Evolutionary conservation across 1,284 basidiomycete genomes (phyloP), one percentile per base, ranked within the genome.

Genomic region (Sporisorium sorghi): DNA sequence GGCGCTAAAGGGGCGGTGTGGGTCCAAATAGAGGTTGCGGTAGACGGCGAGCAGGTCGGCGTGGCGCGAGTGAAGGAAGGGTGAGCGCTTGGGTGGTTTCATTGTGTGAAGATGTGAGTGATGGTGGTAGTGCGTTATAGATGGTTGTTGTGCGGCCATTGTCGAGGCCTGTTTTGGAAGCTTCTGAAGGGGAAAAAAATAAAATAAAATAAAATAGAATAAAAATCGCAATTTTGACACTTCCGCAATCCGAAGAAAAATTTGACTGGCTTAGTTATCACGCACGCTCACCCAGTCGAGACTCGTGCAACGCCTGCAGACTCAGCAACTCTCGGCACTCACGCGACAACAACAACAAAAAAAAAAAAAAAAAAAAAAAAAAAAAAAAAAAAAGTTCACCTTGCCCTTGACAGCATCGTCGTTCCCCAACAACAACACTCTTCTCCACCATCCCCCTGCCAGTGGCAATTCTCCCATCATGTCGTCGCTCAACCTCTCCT

Each of bases 1-100:
- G 12, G 44, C 23, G 4, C 35, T 7, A 37, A 61, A 24, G 48
- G 57, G 32, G 55, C 44, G 50, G 48, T 46, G 46, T 11, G 68
- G 68, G 33, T 66, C 44, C 1, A 70, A 70, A 42, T 73, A 78
- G 19, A 78, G 65, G 44, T 67, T 64, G 7, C 62, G 66, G 43
- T 76, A 75, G 26, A 78, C 57, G 21, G 58, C 55, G 40, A 71
- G 61, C 39, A 78, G 73, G 37, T 76, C 70, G 17, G 53, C n/a
- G 24, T 63, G 62, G 40, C 64, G 33, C 21, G 77, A 68, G 33
- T 55, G 49, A 15, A 68, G 58, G 59, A 76, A 78, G 2, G 77
- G 73, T 7, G 73, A 68, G 24, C 73, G 50, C 39, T 68, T 73
- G 5, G 77, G 73, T 17, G 69, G 64, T 58, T 59, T 73, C 77